Base-by-base conservation (phyloP, 768 basidiomycete genomes). In the Phlegmacium glaucopus region DNA sequence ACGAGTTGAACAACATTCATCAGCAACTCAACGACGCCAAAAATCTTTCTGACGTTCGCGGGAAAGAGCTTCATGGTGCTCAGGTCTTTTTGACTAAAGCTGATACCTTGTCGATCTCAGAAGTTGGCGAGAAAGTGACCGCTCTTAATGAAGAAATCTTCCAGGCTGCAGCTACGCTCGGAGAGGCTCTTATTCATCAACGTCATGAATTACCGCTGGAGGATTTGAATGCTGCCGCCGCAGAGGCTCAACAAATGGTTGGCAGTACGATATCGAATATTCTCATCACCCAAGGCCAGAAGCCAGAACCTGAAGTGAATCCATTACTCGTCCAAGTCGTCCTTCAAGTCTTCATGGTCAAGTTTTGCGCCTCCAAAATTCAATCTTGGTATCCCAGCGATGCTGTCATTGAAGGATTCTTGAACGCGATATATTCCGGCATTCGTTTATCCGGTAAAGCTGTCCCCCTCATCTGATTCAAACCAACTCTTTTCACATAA, bases 111-210 rank as follows among this genome's bases (percentile, higher is more conserved):
- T 72, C 78, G 4, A 70, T 68, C 4, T 64, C 66, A 15, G 76
- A 80, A 27, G 69, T 80, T 10, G 62, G 71, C 25, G 57, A 49
- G 2, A 68, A 74, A 53, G 60, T 81, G 11, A 67, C 72, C 39
- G 62, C 66, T 16, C 58, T 82, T n/a, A 80, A 80, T 52, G 61
- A 72, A 6, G 72, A 74, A 49, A 74, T 79, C 28, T 68, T 69
- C 27, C 76, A 80, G 53, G 70, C 69, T 12, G 73, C 77, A 2
- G 72, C 74, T 0, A 67, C 64, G 46, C 68, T 80, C 47, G 70
- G 77, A 1, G 77, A 78, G 39, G 42, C 66, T 1, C 72, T 73
- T 59, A 61, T 38, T 29, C 46, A 38, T 26, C 39, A 17, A 9
- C 17, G 30, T 30, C 66, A 71, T 42, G 62, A 63, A 12, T 58